phyloP scores from a whole-genome alignment of 306 rosid genomes.

The Aeschynomene evenia region DNA sequence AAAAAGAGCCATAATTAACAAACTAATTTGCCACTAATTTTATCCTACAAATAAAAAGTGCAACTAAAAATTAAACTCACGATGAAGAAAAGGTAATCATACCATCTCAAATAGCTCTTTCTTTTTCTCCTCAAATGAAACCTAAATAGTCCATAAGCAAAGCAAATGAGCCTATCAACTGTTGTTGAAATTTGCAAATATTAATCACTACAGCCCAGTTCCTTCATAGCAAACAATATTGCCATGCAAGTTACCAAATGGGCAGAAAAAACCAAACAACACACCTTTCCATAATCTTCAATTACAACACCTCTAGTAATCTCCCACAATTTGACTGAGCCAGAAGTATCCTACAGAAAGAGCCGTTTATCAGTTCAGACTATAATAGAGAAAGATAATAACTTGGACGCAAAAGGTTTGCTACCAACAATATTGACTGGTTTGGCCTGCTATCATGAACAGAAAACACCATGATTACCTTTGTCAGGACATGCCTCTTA shows the following conservation, averaged over 20 bases:
- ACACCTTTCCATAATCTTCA: constrained; percentile 94
- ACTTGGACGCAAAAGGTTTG: constrained; percentile 6
- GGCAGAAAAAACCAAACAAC: constrained; percentile 24
- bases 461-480: constrained; percentile 55
- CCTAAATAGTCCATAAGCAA: constrained; percentile 53
- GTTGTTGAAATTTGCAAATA: constrained; percentile 32
- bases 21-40: constrained; percentile 2
- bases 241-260: constrained; percentile 25
- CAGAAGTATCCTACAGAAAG: constrained; percentile 73
- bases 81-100: constrained; percentile 29
- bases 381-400: constrained; percentile 12
- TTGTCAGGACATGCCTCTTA: constrained; percentile 91
- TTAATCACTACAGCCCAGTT: constrained; percentile 1
- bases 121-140: constrained; percentile 86
- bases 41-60: not conserved
- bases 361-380: constrained; percentile 30
- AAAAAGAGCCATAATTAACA: constrained; percentile 28
- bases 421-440: constrained; percentile 15
- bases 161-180: constrained; percentile 23
- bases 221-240: constrained; percentile 24
- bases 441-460: constrained; percentile 7
- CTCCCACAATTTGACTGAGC: constrained; percentile 98
- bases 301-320: constrained; percentile 81
- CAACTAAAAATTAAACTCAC: not conserved
- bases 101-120: constrained; percentile 97